Percentiles rank a stretch among this genome's conserved stretches.
These are phyloP conservation scores for Neolentinus lepideus DNA, from an alignment of 1,284 basidiomycete genomes.

Conservation along the genomic window DNA sequence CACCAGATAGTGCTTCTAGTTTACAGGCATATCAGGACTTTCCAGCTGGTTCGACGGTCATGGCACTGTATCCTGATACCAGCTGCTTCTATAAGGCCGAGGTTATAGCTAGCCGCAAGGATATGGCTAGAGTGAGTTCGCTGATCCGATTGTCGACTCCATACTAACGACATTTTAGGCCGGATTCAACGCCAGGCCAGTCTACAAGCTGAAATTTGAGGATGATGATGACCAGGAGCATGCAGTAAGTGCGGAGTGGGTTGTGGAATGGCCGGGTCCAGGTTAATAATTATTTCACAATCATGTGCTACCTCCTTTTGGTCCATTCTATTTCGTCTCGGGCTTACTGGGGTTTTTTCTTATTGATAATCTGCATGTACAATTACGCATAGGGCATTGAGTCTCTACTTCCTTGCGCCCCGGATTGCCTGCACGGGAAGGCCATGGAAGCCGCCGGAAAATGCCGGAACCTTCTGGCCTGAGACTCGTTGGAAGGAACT, in stretches of 20 bases:
- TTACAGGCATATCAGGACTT: conserved; percentile 66
- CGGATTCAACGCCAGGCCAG: conserved; percentile 31
- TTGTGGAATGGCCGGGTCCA: conserved; percentile 65
- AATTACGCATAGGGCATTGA: too few relatives aligned
- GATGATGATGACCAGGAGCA: conserved; percentile 79
- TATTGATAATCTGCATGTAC: too few relatives aligned
- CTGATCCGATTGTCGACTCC: conserved; percentile 4
- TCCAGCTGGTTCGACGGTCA: conserved; percentile 60
- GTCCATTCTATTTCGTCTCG: too few relatives aligned
- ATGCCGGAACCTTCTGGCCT: not conserved
- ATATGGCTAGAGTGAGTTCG: conserved; percentile 40
- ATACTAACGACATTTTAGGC: conserved; percentile 29
- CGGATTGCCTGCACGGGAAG: not conserved
- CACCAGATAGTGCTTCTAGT: conserved; percentile 50
- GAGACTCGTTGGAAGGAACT: not conserved
- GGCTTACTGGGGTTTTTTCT: not conserved
- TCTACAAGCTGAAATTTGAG: conserved; percentile 75
- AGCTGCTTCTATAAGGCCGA: conserved; percentile 83
- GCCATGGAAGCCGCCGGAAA: not conserved
- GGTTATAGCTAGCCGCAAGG: conserved; percentile 60
- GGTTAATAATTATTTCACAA: conserved; percentile 5
- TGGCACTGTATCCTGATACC: conserved; percentile 80
- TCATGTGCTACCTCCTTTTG: conserved; percentile 6
- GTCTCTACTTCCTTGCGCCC: not conserved
- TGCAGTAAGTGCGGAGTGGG: conserved; percentile 60